Evolutionary conservation across 1,284 basidiomycete genomes (phyloP).

Genomic region (Moesziomyces sp.): DNA sequence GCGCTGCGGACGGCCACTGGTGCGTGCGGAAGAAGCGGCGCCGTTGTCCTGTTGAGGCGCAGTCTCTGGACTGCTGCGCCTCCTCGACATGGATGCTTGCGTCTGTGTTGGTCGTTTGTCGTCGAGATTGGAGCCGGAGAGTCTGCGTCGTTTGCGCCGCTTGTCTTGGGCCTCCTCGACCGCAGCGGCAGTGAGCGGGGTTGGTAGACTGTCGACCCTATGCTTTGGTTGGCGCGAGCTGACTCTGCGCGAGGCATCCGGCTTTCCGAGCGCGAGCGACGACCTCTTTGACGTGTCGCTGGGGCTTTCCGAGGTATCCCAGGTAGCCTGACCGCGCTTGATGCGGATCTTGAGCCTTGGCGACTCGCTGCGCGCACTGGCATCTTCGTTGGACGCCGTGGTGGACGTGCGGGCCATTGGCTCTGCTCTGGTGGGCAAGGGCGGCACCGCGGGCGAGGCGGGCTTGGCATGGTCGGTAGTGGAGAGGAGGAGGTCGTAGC

Average conservation of each 20-base stretch:
- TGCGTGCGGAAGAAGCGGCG: background rate
- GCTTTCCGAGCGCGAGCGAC: background rate
- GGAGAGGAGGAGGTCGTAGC: constrained; percentile 52
- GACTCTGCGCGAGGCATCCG: constrained; percentile 10
- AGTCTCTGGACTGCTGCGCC: constrained; percentile 14
- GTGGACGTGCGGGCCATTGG: background rate
- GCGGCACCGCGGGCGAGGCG: constrained; percentile 15
- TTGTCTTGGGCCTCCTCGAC: constrained; percentile 20
- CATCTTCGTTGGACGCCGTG: constrained; percentile 4
- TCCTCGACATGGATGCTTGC: background rate
- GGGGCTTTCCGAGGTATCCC: constrained; percentile 27
- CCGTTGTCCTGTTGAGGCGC: background rate
- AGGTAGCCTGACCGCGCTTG: constrained; percentile 26
- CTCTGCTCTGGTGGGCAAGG: constrained; percentile 10
- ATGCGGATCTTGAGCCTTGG: constrained; percentile 44
- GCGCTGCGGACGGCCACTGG: constrained; percentile 25
- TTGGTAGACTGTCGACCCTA: constrained; percentile 26
- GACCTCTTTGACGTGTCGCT: constrained; percentile 14
- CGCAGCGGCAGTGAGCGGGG: constrained; percentile 25
- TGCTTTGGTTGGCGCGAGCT: constrained; percentile 40
- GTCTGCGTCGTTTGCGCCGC: constrained; percentile 20
- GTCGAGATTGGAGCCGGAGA: constrained; percentile 10
- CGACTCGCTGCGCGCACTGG: constrained; percentile 20
- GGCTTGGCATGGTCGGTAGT: constrained; percentile 16
- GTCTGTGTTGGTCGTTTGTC: background rate